phyloP scores from a whole-genome alignment of 148 eudicot species.

The Pouteria glomerata region DNA sequence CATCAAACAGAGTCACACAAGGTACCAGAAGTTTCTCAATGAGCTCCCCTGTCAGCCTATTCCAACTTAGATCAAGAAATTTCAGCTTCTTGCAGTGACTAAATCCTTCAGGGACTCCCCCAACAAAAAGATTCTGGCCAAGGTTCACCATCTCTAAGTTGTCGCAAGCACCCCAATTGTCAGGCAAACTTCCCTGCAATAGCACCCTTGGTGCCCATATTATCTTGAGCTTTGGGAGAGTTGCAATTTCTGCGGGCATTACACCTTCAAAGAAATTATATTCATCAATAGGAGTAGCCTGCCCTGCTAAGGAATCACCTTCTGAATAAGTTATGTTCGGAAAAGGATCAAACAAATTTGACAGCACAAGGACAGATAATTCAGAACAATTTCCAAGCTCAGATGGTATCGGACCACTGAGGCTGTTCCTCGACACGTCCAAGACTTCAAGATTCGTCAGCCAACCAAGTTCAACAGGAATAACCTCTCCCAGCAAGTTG shows the following conservation, averaged over 20 bases:
- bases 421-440: constrained; percentile 39
- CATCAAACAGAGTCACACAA: constrained; percentile 42
- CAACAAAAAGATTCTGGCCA: constrained; percentile 35
- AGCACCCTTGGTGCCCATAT: constrained; percentile 47
- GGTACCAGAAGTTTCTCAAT: constrained; percentile 26
- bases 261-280: constrained; percentile 39
- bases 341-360: constrained; percentile 42
- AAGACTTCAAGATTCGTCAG: constrained; percentile 28
- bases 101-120: constrained; percentile 29
- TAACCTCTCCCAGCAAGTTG: constrained; percentile 37
- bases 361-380: constrained; percentile 38
- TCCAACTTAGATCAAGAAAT: constrained; percentile 45
- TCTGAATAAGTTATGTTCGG: constrained; percentile 15
- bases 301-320: constrained; percentile 7
- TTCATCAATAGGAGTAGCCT: constrained; percentile 23
- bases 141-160: constrained; percentile 45
- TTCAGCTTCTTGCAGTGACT: constrained; percentile 34
- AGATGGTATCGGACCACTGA: constrained; percentile 36
- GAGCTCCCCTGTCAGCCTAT: constrained; percentile 38
- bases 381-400: constrained; percentile 40
- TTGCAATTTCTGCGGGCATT: constrained; percentile 22
- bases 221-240: constrained; percentile 33
- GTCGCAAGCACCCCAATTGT: constrained; percentile 37
- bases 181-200: constrained; percentile 33
- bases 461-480: constrained; percentile 43